phyloP scores from a whole-genome alignment of 1,284 basidiomycete species.

The Ustilago cynodontis region DNA sequence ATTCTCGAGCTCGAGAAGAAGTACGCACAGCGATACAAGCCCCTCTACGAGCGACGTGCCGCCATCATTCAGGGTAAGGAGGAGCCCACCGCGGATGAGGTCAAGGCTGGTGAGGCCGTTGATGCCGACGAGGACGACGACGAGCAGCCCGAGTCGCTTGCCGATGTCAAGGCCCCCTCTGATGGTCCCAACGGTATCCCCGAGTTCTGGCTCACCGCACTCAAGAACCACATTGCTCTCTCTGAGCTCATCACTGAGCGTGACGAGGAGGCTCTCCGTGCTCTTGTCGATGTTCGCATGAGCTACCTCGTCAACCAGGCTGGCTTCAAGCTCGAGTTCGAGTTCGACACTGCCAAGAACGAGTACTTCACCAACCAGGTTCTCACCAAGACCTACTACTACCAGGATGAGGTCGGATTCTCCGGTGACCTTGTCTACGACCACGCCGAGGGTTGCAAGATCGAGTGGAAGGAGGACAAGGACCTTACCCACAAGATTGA shows the following conservation, averaged over 20 bases:
- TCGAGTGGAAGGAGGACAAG: constrained; percentile 98
- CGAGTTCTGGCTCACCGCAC: constrained; percentile 97
- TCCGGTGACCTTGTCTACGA: constrained; percentile 95
- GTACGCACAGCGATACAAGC: constrained; percentile 87
- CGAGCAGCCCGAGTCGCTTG: constrained; percentile 70
- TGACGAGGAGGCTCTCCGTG: constrained; percentile 80
- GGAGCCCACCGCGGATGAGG: constrained; percentile 83
- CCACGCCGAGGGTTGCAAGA: constrained; percentile 87
- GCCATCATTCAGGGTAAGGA: constrained; percentile 84
- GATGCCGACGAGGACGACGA: constrained; percentile 75
- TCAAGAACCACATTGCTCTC: constrained; percentile 89
- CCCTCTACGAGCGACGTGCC: constrained; percentile 87
- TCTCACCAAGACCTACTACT: constrained; percentile 93
- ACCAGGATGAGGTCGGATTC: constrained; percentile 91
- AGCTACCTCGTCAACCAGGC: constrained; percentile 79
- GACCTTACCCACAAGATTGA: constrained; percentile 97
- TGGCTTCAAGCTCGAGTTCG: constrained; percentile 91
- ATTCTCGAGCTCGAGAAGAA: constrained; percentile 97
- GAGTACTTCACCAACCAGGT: constrained; percentile 87
- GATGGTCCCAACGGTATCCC: constrained; percentile 79
- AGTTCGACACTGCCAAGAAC: constrained; percentile 78
- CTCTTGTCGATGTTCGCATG: constrained; percentile 79
- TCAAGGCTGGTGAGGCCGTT: constrained; percentile 80
- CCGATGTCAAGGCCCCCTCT: constrained; percentile 70
- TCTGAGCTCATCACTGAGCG: constrained; percentile 91